Conservation (phyloP, 805 yeast species). For the Candida sakaeoensis region DNA sequence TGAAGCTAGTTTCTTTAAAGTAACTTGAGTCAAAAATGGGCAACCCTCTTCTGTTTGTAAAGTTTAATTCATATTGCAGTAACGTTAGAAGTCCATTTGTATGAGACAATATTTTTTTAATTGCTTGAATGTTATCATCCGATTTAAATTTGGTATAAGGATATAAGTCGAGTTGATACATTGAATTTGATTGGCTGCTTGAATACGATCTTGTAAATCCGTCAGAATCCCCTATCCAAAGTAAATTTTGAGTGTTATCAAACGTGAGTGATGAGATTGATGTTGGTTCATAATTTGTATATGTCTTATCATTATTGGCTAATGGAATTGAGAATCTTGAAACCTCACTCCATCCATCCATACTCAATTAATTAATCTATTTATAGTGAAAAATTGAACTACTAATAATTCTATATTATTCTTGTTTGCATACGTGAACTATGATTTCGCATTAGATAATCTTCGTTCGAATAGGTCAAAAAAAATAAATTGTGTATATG, state of each 20-base stretch:
- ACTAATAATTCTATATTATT: too few relatives aligned
- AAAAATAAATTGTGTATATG: too few relatives aligned
- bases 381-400: too few relatives aligned
- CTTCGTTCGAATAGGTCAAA: too few relatives aligned
- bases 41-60: slow-evolving; percentile 34
- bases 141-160: slow-evolving; percentile 37
- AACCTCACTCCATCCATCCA: slow-evolving; percentile 55
- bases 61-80: slow-evolving; percentile 26
- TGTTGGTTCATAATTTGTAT: neutral
- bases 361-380: too few relatives aligned
- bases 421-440: too few relatives aligned
- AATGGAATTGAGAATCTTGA: slow-evolving; percentile 11
- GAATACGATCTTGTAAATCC: slow-evolving; percentile 43
- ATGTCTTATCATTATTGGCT: neutral
- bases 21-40: slow-evolving; percentile 14
- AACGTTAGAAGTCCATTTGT: slow-evolving; percentile 33
- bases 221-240: slow-evolving; percentile 79
- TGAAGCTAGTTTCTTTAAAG: slow-evolving; percentile 15
- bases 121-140: slow-evolving; percentile 15
- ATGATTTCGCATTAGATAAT: too few relatives aligned
- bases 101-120: slow-evolving; percentile 28
- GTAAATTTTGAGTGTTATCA: slow-evolving; percentile 68
- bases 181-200: slow-evolving; percentile 11
- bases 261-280: slow-evolving; percentile 39
- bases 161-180: slow-evolving; percentile 21